Evolutionary conservation across 2,329 filamentous ascomycete genomes (phyloP).

Genomic region (Canariomyces notabilis): DNA sequence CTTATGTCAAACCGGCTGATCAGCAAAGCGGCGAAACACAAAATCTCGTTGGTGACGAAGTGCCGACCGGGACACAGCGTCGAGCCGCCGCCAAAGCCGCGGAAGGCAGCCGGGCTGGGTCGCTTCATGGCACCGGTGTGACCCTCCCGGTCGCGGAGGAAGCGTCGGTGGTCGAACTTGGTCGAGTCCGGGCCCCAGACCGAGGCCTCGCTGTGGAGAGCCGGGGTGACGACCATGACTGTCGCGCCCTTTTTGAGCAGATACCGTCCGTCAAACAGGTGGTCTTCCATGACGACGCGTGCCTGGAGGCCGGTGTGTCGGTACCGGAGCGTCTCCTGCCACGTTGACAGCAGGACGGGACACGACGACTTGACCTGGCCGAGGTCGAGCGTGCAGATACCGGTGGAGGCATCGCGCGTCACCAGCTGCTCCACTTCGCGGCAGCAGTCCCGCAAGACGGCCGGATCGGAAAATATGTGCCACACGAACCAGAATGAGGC

Average conservation of each 20-base stretch:
- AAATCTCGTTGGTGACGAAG: conserved; percentile 27
- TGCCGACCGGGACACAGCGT: conserved; percentile 30
- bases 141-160: conserved; percentile 23
- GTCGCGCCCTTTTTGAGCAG: conserved; percentile 21
- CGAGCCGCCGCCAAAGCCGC: conserved; percentile 45
- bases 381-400: conserved; percentile 25
- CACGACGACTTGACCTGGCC: conserved; percentile 29
- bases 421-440: conserved; percentile 4
- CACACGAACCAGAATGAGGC: conserved; percentile 36
- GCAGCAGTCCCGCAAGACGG: conserved; percentile 28
- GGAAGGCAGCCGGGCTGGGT: conserved; percentile 30
- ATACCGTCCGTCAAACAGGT: conserved; percentile 24
- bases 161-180: conserved; percentile 29
- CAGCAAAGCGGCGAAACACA: conserved; percentile 18
- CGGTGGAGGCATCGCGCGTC: not conserved
- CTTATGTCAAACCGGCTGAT: conserved; percentile 18
- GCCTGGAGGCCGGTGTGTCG: conserved; percentile 31
- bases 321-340: conserved; percentile 35
- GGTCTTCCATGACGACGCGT: conserved; percentile 31
- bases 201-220: conserved; percentile 11
- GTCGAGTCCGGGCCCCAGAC: conserved; percentile 31
- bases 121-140: too few species aligned
- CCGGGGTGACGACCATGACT: conserved; percentile 25
- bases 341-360: conserved; percentile 33
- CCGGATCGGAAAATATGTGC: conserved; percentile 31